phyloP scores from a whole-genome alignment of 2,329 filamentous ascomycete genomes.

The Alternaria triticimaculans region DNA sequence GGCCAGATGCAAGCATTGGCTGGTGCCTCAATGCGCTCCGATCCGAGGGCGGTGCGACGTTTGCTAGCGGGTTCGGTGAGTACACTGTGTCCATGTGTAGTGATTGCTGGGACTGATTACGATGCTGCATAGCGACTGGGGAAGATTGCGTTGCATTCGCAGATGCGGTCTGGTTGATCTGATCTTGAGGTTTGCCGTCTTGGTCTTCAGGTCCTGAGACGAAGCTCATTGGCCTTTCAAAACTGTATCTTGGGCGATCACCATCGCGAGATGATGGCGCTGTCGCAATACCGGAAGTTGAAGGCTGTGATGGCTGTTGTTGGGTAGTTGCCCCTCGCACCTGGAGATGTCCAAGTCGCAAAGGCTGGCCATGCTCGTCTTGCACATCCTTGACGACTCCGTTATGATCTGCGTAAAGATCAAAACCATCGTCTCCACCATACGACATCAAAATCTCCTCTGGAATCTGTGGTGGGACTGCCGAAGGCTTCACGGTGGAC shows the following conservation, averaged over 20 bases:
- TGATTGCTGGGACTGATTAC: constrained; percentile 11
- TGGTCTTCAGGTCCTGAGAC: constrained; percentile 42
- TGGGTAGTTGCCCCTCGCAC: constrained; percentile 8
- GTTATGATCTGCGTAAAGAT: constrained; percentile 48
- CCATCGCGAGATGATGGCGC: constrained; percentile 25
- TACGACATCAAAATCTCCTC: constrained; percentile 28
- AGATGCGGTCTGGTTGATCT: constrained; percentile 38
- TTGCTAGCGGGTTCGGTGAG: constrained; percentile 13
- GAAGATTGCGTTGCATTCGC: constrained; percentile 9
- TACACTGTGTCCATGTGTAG: constrained; percentile 12
- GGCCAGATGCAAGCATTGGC: not conserved
- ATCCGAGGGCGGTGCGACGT: constrained; percentile 9
- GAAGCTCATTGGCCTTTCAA: constrained; percentile 48
- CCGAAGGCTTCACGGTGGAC: constrained; percentile 25
- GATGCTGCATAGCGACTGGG: constrained; percentile 11
- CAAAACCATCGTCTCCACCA: constrained; percentile 37
- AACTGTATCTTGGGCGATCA: constrained; percentile 33
- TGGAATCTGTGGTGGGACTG: constrained; percentile 30
- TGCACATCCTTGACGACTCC: constrained; percentile 45
- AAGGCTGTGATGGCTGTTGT: constrained; percentile 3
- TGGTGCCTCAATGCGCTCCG: constrained; percentile 1
- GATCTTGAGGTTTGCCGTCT: constrained; percentile 44
- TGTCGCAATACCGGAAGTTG: constrained; percentile 5
- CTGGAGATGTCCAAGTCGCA: constrained; percentile 28
- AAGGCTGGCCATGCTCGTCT: constrained; percentile 38